Evolutionary conservation across 768 basidiomycete genomes (phyloP).

Genomic region (Hygrocybe punicea): DNA sequence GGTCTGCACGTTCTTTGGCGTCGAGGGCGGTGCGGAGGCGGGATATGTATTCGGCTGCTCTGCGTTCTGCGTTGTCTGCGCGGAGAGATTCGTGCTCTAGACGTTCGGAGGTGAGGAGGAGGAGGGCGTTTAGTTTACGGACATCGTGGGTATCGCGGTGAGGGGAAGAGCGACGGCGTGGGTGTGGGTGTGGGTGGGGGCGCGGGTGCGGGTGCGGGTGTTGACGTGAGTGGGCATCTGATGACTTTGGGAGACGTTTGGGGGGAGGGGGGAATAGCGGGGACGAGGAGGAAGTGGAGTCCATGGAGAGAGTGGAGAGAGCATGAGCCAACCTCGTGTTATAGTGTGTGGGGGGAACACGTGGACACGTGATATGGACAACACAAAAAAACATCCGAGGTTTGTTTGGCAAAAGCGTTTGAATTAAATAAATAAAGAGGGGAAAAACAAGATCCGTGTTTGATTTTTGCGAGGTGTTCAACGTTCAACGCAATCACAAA

Average conservation of each 20-base stretch:
- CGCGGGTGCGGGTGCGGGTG: background rate
- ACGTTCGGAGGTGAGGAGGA: conserved; percentile 2
- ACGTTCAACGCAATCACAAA: too few relatives aligned
- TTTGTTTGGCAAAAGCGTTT: background rate
- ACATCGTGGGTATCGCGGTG: background rate
- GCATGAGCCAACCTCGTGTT: too few relatives aligned
- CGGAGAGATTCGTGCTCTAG: background rate
- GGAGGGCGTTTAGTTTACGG: background rate
- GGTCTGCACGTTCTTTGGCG: background rate
- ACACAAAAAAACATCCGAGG: too few relatives aligned
- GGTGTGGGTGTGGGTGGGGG: too few relatives aligned
- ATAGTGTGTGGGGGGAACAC: too few relatives aligned
- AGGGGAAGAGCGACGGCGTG: background rate
- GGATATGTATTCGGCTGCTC: background rate
- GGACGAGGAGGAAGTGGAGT: too few relatives aligned
- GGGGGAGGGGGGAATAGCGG: too few relatives aligned
- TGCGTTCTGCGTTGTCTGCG: conserved; percentile 4
- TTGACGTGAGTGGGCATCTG: too few relatives aligned
- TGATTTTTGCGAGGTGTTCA: too few relatives aligned
- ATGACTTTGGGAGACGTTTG: too few relatives aligned
- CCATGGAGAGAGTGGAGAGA: too few relatives aligned
- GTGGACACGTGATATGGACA: background rate
- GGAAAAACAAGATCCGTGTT: too few relatives aligned
- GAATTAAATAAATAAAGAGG: background rate
- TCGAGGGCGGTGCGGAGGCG: conserved; percentile 2